Conservation (phyloP, 2,329 filamentous ascomycete species). For the Botrytis deweyae region DNA sequence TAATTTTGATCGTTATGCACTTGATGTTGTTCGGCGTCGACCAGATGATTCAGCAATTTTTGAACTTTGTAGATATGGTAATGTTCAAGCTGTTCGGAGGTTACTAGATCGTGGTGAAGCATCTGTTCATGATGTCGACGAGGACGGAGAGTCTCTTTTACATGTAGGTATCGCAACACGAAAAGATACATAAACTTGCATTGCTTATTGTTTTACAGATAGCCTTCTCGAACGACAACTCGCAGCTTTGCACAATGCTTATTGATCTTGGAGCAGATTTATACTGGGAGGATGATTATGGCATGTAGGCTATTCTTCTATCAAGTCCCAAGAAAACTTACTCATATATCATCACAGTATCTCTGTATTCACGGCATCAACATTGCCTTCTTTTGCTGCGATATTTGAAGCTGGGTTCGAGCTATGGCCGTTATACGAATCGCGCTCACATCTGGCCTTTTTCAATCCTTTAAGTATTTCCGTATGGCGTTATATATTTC, state of each 20-base stretch:
- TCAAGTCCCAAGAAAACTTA: background rate
- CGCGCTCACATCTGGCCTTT: no score
- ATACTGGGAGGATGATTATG: background rate
- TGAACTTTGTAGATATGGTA: background rate
- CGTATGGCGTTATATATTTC: background rate
- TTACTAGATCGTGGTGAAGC: slow-evolving; percentile 20
- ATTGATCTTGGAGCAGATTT: background rate
- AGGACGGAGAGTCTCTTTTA: background rate
- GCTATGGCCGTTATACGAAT: background rate
- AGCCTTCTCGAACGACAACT: fast-evolving
- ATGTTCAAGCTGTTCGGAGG: slow-evolving; percentile 11
- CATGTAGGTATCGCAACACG: slow-evolving; percentile 4
- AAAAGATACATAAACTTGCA: fast-evolving
- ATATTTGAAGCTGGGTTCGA: background rate
- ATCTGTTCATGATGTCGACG: slow-evolving; percentile 22
- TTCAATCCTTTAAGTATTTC: background rate
- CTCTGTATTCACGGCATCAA: fast-evolving
- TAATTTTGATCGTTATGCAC: background rate
- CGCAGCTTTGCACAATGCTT: background rate
- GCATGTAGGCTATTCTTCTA: background rate
- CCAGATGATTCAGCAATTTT: slow-evolving; percentile 15
- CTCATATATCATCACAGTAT: background rate
- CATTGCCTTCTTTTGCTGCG: background rate
- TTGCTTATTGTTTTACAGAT: background rate
- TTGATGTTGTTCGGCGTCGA: background rate